These are phyloP conservation scores for Suillus weaverae DNA, from an alignment of 768 basidiomycete species.

Conservation along the genomic window DNA sequence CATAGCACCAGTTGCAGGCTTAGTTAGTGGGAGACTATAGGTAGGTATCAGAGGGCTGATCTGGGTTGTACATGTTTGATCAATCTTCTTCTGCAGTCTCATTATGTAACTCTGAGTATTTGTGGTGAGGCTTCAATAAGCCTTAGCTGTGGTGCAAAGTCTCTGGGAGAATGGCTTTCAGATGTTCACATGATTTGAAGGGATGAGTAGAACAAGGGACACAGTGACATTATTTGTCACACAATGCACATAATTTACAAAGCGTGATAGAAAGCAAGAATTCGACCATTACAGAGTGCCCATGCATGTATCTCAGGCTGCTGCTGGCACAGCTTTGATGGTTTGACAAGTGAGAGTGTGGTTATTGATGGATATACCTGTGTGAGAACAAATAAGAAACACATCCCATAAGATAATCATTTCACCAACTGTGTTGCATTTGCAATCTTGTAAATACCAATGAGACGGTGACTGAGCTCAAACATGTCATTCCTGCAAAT, in stretches of 20 bases:
- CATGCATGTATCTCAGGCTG: not conserved
- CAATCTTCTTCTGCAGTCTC: not conserved
- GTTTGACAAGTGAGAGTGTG: constrained; percentile 46
- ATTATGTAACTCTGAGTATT: not conserved
- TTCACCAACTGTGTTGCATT: constrained; percentile 76
- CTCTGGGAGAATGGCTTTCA: constrained; percentile 24
- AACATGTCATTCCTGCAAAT: constrained; percentile 89
- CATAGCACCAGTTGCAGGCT: no score
- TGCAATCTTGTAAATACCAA: constrained; percentile 97
- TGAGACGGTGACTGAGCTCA: constrained; percentile 92
- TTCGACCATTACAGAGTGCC: not conserved
- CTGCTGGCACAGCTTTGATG: constrained; percentile 15
- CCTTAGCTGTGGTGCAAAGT: constrained; percentile 22
- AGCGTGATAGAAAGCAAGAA: not conserved
- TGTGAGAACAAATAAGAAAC: not conserved
- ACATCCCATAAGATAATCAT: not conserved
- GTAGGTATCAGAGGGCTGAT: no score
- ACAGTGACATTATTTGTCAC: not conserved
- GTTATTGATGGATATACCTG: constrained; percentile 83
- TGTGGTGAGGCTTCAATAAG: not conserved
- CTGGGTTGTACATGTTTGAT: not conserved
- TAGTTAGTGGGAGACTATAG: no score
- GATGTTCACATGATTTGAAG: constrained; percentile 8
- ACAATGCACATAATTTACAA: constrained; percentile 4
- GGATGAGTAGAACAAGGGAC: not conserved